phyloP scores from a whole-genome alignment of 441 rosid genomes.

The Populus hybrid region DNA sequence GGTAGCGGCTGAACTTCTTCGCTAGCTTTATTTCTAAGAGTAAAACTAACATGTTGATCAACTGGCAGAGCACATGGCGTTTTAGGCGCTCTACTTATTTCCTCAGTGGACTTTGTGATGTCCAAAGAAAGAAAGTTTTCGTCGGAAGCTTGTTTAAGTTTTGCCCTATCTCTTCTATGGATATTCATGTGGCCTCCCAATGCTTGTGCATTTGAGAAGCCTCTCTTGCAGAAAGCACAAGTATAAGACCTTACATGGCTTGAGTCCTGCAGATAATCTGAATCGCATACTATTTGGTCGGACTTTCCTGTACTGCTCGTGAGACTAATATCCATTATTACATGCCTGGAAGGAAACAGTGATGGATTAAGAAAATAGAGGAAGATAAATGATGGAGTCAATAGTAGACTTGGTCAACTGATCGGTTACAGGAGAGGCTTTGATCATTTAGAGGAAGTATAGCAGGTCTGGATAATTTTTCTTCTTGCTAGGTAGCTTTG shows the following conservation, averaged over 20 bases:
- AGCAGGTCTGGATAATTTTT: too few relatives aligned
- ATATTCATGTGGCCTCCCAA: constrained; percentile 84
- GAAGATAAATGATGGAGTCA: too few relatives aligned
- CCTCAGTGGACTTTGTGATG: constrained; percentile 1
- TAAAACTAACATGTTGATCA: constrained; percentile 22
- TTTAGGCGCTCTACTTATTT: constrained; percentile 5
- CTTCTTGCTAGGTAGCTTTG: too few relatives aligned
- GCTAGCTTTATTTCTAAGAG: too few relatives aligned
- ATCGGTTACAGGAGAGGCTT: too few relatives aligned
- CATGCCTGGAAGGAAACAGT: background rate
- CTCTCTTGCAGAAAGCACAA: constrained; percentile 67
- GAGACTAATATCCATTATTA: constrained; percentile 22
- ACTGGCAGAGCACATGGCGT: constrained; percentile 1
- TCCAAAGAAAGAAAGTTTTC: constrained; percentile 33
- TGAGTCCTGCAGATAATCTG: constrained; percentile 13
- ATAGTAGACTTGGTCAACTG: too few relatives aligned
- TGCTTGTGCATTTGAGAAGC: constrained; percentile 80
- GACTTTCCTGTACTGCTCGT: constrained; percentile 16
- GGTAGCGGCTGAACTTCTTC: too few relatives aligned
- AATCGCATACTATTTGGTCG: constrained; percentile 17
- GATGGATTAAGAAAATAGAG: background rate
- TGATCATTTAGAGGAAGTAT: too few relatives aligned
- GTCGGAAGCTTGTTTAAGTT: constrained; percentile 26
- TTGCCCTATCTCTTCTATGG: constrained; percentile 58
- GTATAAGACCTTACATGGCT: constrained; percentile 32